Evolutionary conservation across 163 green algal genomes (phyloP).

Genomic region (Chloroidium sp.): DNA sequence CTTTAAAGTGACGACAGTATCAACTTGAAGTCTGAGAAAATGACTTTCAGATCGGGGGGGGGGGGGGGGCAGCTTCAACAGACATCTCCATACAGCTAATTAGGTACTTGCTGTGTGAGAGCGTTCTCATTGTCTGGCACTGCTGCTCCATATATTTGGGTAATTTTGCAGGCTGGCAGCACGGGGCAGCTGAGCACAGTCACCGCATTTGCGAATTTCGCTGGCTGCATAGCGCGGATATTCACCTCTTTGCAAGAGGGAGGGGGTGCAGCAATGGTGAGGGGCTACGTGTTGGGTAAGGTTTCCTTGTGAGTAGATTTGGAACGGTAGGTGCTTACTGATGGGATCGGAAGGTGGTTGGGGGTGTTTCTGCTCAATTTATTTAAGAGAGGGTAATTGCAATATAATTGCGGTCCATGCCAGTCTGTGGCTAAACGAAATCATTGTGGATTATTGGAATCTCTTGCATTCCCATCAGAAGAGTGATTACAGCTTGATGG

Average conservation of each 20-base stretch:
- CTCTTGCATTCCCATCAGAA: neutral
- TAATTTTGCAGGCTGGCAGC: constrained; percentile 14
- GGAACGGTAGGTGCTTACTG: neutral
- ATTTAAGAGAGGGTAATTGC: neutral
- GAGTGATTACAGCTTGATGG: neutral
- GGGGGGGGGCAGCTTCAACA: no score
- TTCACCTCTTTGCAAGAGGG: constrained; percentile 73
- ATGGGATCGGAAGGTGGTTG: neutral
- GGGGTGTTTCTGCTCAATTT: constrained; percentile 2
- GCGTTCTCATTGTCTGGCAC: neutral
- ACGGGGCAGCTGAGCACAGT: constrained; percentile 68
- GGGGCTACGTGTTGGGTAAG: constrained; percentile 57
- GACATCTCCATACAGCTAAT: neutral
- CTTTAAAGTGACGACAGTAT: no score
- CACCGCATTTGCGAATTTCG: constrained; percentile 49
- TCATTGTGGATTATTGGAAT: neutral
- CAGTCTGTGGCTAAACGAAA: neutral
- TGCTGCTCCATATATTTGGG: no score
- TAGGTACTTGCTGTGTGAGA: neutral
- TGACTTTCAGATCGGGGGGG: no score
- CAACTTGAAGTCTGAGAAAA: no score
- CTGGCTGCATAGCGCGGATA: constrained; percentile 58
- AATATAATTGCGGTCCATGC: neutral
- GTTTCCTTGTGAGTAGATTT: neutral
- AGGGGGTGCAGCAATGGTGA: constrained; percentile 66